These are phyloP conservation scores for Aspergillus hiratsukae DNA, from an alignment of 2,329 filamentous ascomycete genomes.

Conservation along the genomic window DNA sequence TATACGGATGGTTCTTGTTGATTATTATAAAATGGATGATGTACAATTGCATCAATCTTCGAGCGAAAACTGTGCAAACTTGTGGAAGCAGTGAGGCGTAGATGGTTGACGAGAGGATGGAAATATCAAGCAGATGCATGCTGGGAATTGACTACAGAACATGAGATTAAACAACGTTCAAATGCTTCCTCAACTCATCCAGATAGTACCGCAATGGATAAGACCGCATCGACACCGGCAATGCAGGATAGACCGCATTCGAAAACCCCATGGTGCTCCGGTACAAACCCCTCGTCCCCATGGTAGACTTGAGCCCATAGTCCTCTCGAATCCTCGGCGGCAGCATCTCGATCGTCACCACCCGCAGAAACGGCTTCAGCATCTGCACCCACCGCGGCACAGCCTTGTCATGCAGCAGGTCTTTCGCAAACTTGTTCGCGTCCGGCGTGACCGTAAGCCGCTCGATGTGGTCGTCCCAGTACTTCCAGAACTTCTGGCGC, in stretches of 20 bases:
- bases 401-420: slow-evolving; percentile 21
- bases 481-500: slow-evolving; percentile 32
- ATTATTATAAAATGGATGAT: background rate
- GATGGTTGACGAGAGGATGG: too few species aligned
- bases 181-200: slow-evolving; percentile 23
- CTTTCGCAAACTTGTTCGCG: slow-evolving; percentile 27
- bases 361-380: slow-evolving; percentile 29
- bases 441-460: slow-evolving; percentile 25
- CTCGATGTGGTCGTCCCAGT: slow-evolving; percentile 31
- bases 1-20: background rate
- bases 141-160: background rate
- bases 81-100: too few species aligned
- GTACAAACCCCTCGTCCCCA: slow-evolving; percentile 24
- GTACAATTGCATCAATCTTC: background rate
- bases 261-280: slow-evolving; percentile 29
- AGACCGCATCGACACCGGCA: slow-evolving; percentile 26
- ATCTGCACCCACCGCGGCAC: slow-evolving; percentile 27
- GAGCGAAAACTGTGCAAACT: too few species aligned
- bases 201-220: slow-evolving; percentile 31
- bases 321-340: slow-evolving; percentile 30
- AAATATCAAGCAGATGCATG: background rate
- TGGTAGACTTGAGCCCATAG: slow-evolving; percentile 29
- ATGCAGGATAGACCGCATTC: slow-evolving; percentile 29
- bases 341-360: slow-evolving; percentile 31
- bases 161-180: slow-evolving; percentile 19